phyloP scores from a whole-genome alignment of 768 basidiomycete genomes.

The Suillus bovinus region DNA sequence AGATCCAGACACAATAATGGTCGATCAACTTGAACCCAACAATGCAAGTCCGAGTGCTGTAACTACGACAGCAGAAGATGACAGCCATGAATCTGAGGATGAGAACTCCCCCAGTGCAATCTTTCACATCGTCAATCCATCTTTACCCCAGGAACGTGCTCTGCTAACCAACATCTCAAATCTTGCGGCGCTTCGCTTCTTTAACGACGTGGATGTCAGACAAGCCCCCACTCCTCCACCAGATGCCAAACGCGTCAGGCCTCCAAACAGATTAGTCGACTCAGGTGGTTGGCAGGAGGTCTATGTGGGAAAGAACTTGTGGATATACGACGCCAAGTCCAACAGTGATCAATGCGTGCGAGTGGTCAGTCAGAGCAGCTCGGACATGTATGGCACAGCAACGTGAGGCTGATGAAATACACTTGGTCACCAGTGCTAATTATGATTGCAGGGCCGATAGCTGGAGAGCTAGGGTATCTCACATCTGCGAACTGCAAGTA shows the following conservation, averaged over 20 bases:
- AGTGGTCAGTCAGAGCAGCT: slow-evolving; percentile 55
- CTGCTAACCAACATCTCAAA: slow-evolving; percentile 58
- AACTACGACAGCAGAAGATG: slow-evolving; percentile 21
- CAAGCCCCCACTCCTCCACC: slow-evolving; percentile 47
- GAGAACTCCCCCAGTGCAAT: slow-evolving; percentile 44
- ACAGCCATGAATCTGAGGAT: slow-evolving; percentile 28
- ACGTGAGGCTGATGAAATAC: slow-evolving; percentile 51
- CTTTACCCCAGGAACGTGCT: slow-evolving; percentile 40
- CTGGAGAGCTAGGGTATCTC: slow-evolving; percentile 72
- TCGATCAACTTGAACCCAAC: slow-evolving; percentile 21
- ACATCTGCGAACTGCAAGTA: slow-evolving; percentile 73
- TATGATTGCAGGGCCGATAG: slow-evolving; percentile 65
- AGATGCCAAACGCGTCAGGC: slow-evolving; percentile 45
- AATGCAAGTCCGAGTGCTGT: slow-evolving; percentile 19
- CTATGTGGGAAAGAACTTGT: slow-evolving; percentile 65
- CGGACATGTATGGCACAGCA: slow-evolving; percentile 74
- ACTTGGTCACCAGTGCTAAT: slow-evolving; percentile 7
- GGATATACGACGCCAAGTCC: slow-evolving; percentile 74
- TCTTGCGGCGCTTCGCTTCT: slow-evolving; percentile 60
- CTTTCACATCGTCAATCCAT: slow-evolving; percentile 52
- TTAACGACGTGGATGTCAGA: slow-evolving; percentile 72
- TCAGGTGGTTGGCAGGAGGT: slow-evolving; percentile 69
- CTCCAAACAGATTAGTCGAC: slow-evolving; percentile 62
- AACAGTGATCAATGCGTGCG: slow-evolving; percentile 67
- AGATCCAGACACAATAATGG: slow-evolving; percentile 27